Evolutionary conservation across 2,329 filamentous ascomycete species (phyloP), one percentile per base, ranked within the genome.

Genomic region (Fusarium sp.): DNA sequence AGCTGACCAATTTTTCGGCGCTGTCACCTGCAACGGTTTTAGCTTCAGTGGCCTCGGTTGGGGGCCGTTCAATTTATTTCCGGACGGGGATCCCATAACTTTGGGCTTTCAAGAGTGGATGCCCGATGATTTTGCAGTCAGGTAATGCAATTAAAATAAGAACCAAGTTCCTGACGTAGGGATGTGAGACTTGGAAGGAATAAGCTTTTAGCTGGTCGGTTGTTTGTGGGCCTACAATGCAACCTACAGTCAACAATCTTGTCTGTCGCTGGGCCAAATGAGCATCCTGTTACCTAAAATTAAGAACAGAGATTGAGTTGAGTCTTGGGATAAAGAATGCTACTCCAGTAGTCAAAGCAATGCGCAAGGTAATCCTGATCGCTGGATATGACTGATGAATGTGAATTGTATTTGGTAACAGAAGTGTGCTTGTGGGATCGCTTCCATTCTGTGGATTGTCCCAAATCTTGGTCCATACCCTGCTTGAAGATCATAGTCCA

Each of bases 131-230:
- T 20, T 49, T 38, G 12, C 10, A 12, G 24, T 43, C 38, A 8
- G 14, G 24, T 42, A 52, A 52, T 16, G 50, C 24, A 66, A 66
- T 66, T 44, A 54, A 66, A 66, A 66, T 27, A 34, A 66, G 34
- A 61, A 38, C 54, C 63, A 49, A 44, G 54, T 49, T 66, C 46
- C n/a, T n/a, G 24, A 32, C n/a, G 25, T 20, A 25, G 10, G 43
- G 16, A 38, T 45, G 32, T 24, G 27, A 42, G 40, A 43, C 18
- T 25, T 32, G 24, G 34, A 16, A 24, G 46, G 6, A 51, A 40
- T 52, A 53, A 61, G 18, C 18, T 49, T 60, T 47, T 43, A 10
- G 27, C 30, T 20, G 27, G 38, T 46, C 40, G 27, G 15, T 42
- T 58, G 15, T 20, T 54, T 47, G 38, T 20, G 47, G 40, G 42